Evolutionary conservation across 257 asterid genomes (phyloP).

Genomic region (Fraxinus excelsior): DNA sequence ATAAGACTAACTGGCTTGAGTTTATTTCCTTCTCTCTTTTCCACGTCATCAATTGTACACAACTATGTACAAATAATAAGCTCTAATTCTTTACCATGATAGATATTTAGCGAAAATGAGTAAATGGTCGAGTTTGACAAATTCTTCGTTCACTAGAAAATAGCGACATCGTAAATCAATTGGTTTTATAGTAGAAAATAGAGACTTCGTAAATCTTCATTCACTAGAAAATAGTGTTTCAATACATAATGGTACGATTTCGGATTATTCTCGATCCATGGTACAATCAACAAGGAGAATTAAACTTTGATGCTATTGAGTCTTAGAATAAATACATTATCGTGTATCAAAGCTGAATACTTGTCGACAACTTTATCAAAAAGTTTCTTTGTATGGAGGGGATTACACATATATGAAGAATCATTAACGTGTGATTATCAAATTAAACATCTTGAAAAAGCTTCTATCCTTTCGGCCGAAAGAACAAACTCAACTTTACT

Average conservation of each 20-base stretch:
- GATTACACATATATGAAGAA: neutral
- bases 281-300: neutral
- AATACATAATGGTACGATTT: neutral
- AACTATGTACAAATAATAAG: too few species aligned
- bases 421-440: slow-evolving; percentile 12
- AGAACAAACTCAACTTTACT: slow-evolving; percentile 4
- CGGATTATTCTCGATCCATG: neutral
- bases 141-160: neutral
- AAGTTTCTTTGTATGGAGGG: neutral
- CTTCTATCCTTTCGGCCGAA: too few species aligned
- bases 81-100: neutral
- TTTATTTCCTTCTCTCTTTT: too few species aligned
- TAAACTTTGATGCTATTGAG: neutral
- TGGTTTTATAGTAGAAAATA: too few species aligned
- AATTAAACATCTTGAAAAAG: slow-evolving; percentile 17
- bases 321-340: neutral
- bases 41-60: too few species aligned
- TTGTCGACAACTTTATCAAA: neutral
- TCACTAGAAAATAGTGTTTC: too few species aligned
- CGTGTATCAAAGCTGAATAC: neutral
- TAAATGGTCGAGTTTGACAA: too few species aligned
- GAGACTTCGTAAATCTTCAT: too few species aligned
- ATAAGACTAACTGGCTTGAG: too few species aligned
- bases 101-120: neutral
- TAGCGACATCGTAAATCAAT: neutral